Conservation (phyloP, 257 asterid genomes). For the Ilex asprella region DNA sequence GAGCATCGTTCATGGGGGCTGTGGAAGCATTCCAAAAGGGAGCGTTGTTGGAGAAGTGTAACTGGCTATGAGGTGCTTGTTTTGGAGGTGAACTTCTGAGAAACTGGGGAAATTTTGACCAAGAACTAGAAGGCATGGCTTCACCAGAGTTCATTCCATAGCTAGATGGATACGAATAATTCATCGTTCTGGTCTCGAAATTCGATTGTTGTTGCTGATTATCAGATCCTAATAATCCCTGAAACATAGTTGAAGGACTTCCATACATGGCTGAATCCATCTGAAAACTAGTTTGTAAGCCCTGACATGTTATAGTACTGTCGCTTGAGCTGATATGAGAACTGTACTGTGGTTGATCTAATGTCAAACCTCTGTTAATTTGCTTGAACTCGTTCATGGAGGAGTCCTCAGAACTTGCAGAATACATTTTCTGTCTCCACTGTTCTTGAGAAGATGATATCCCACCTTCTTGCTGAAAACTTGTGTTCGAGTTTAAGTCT, state of each 20-base stretch:
- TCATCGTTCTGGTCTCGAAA: constrained; percentile 22
- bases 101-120: constrained; percentile 48
- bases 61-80: constrained; percentile 32
- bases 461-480: constrained; percentile 38
- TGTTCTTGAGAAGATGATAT: constrained; percentile 35
- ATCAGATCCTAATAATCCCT: constrained; percentile 35
- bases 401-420: constrained; percentile 24
- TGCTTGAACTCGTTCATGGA: constrained; percentile 30
- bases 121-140: constrained; percentile 17
- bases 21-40: constrained; percentile 75
- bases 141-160: constrained; percentile 20
- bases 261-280: constrained; percentile 44
- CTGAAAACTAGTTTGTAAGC: constrained; percentile 30
- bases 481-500: constrained; percentile 17
- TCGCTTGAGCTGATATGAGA: constrained; percentile 36
- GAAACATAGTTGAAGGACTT: constrained; percentile 15
- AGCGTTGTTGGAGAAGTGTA: constrained; percentile 65
- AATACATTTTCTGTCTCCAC: constrained; percentile 40
- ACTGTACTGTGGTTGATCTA: constrained; percentile 35
- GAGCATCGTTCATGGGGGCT: constrained; percentile 29
- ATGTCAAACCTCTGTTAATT: constrained; percentile 32
- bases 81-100: constrained; percentile 41
- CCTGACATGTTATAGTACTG: constrained; percentile 33
- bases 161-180: constrained; percentile 30
- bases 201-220: constrained; percentile 23